Base-by-base conservation (phyloP, 1,284 basidiomycete species). In the Puccinia triticina region DNA sequence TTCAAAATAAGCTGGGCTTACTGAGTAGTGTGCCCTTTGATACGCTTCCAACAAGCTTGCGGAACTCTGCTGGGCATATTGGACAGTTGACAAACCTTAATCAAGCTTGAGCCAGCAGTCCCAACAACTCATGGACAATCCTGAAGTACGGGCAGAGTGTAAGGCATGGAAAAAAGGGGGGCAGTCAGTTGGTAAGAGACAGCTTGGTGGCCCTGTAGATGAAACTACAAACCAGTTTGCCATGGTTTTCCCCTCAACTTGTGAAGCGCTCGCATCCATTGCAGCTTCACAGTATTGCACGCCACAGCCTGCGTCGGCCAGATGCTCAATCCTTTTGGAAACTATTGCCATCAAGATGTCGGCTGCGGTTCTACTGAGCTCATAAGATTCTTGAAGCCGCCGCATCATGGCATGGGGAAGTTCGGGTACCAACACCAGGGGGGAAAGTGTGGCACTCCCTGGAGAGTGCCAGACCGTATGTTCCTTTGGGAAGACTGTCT, bases 61-160 rank as follows among this genome's bases (percentile, higher is more conserved):
- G 40, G 26, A 82, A 67, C 26, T 74, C 72, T 26, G 16, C 21
- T 12, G 80, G 80, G 34, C 14, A 29, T 48, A 82, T 34, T 12
- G 80, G 80, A 48, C 48, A 66, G 5, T 82, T 74, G 29, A 55
- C 34, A 77, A 82, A 76, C 61, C 59, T 26, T 43, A 82, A 34
- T 59, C 26, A 89, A 21, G 90, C 89, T 57, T 90, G 89, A 0
- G 92, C 88, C 8, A 96, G 89, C 84, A 93, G 91, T 0, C 94
- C 94, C 10, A 95, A 88, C 0, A 96, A 89, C 83, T 95, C 94
- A 84, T 97, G 93, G 10, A 91, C 92, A 87, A 96, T 91, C 94
- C 94, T 96, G 61, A 48, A 57, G 50, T 29, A 2, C 26, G 16
- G 3, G 16, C 29, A 34, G 29, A 64, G 18, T n/a, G 59, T 40